phyloP scores from a whole-genome alignment of 805 yeast species.

The Yarrowia porcina region DNA sequence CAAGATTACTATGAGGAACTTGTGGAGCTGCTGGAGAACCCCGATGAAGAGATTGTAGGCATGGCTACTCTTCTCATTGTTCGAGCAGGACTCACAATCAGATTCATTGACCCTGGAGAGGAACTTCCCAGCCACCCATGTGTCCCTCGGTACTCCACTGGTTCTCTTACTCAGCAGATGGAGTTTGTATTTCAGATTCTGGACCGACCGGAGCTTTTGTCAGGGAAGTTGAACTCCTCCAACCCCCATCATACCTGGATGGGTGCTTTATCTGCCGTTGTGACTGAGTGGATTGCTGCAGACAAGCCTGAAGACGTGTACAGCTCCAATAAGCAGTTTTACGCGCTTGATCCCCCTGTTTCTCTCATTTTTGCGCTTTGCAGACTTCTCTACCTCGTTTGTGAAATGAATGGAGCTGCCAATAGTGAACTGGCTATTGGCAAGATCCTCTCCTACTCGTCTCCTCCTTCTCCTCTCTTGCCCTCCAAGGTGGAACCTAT shows the following conservation, averaged over 20 bases:
- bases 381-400: background rate
- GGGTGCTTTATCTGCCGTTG: conserved; percentile 7
- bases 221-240: background rate
- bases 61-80: conserved; percentile 1
- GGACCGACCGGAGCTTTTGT: background rate
- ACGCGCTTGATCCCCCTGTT: background rate
- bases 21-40: background rate
- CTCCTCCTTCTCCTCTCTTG: background rate
- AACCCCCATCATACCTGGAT: conserved; percentile 18
- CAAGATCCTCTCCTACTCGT: background rate
- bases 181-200: conserved; percentile 9
- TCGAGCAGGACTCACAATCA: background rate
- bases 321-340: background rate
- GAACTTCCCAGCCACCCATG: background rate
- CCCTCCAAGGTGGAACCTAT: background rate
- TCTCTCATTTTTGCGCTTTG: conserved; percentile 6
- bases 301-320: background rate
- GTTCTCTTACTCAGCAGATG: background rate
- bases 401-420: conserved; percentile 13
- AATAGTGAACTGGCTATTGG: background rate
- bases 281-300: background rate
- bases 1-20: conserved; percentile 1
- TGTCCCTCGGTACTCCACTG: background rate
- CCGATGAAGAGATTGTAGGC: background rate
- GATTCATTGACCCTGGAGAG: background rate